These are phyloP conservation scores for Voacanga thouarsii DNA, from an alignment of 257 asterid species.

Conservation along the genomic window DNA sequence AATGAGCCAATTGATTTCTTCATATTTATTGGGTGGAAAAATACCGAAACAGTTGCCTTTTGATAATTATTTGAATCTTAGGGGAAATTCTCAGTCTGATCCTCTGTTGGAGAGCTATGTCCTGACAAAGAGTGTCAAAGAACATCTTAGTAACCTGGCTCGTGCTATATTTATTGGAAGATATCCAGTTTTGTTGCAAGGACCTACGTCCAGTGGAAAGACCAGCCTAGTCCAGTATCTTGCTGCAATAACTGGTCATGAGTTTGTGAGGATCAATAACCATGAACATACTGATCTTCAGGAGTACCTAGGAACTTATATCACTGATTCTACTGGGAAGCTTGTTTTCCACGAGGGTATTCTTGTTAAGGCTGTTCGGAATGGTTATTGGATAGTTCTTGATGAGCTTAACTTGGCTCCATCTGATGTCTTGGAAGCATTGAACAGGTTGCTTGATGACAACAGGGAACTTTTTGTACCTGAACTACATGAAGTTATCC, in stretches of 20 bases:
- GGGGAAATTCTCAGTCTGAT: conserved; percentile 25
- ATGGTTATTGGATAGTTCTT: conserved; percentile 92
- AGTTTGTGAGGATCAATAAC: conserved; percentile 87
- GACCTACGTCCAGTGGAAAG: conserved; percentile 98
- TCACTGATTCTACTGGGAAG: conserved; percentile 83
- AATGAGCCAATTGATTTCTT: conserved; percentile 55
- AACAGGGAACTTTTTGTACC: conserved; percentile 95
- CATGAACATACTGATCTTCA: conserved; percentile 98
- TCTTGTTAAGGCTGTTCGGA: conserved; percentile 87
- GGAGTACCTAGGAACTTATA: conserved; percentile 91
- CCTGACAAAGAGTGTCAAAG: conserved; percentile 63
- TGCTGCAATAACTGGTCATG: conserved; percentile 72
- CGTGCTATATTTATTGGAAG: conserved; percentile 72
- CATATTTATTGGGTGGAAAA: conserved; percentile 47
- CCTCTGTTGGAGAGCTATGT: conserved; percentile 51
- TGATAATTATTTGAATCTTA: conserved; percentile 41
- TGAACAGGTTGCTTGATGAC: conserved; percentile 90
- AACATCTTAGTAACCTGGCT: conserved; percentile 71
- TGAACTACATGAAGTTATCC: conserved; percentile 70
- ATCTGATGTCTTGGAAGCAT: conserved; percentile 94
- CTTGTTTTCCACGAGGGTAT: conserved; percentile 90
- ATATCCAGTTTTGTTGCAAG: conserved; percentile 91
- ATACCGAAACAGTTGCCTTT: conserved; percentile 41
- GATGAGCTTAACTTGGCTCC: conserved; percentile 99
- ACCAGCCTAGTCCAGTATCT: conserved; percentile 91